Percentiles rank a stretch among this genome's conserved stretches.
Conservation (phyloP, 208 protist genomes). For the Leishmania mexicana region DNA sequence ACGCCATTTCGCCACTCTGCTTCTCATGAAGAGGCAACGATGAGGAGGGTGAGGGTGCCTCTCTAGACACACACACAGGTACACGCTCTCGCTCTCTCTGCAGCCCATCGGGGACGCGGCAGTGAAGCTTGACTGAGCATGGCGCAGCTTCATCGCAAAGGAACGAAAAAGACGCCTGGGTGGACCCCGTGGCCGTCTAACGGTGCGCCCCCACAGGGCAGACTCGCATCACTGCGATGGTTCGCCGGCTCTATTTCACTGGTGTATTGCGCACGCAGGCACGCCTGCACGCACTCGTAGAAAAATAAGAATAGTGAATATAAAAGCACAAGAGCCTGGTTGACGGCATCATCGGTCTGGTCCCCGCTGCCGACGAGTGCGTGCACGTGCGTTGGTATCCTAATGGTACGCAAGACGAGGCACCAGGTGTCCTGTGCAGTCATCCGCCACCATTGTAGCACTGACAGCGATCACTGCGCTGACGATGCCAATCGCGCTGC, state of each 20-base stretch:
- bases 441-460: conserved; percentile 9
- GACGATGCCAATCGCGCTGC: conserved; percentile 38
- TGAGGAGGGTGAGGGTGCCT: too few species aligned
- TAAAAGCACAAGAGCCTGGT: background rate
- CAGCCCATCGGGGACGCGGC: background rate
- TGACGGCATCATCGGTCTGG: background rate
- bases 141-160: background rate
- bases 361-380: background rate
- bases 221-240: too few species aligned
- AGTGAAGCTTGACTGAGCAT: background rate
- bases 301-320: too few species aligned
- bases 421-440: conserved; percentile 8
- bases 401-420: conserved; percentile 1
- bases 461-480: conserved; percentile 47
- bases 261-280: too few species aligned
- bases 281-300: too few species aligned
- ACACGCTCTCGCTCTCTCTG: background rate
- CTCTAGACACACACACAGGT: background rate
- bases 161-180: background rate
- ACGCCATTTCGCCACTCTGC: too few species aligned
- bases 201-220: too few species aligned
- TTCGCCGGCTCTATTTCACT: too few species aligned
- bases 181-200: too few species aligned
- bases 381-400: background rate
- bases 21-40: too few species aligned